Conservation (phyloP, 2,329 filamentous ascomycete genomes). For the Aspergillus transmontanensis region DNA sequence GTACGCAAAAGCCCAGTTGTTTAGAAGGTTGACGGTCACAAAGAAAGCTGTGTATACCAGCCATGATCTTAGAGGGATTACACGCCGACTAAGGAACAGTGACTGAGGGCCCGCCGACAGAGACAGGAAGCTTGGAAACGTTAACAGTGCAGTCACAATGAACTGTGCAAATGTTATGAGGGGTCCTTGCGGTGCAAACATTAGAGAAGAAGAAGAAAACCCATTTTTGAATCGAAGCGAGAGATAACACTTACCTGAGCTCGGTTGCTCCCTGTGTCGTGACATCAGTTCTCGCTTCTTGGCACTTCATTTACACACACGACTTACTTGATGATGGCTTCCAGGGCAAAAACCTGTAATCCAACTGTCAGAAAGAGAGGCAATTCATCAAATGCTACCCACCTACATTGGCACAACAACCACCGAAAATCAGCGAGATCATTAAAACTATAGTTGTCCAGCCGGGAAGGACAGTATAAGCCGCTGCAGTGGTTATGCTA, state of each 20-base stretch:
- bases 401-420: constrained; percentile 88
- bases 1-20: constrained; percentile 97
- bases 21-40: constrained; percentile 90
- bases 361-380: constrained; percentile 25
- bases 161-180: constrained; percentile 90
- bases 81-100: constrained; percentile 74
- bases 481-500: constrained; percentile 31
- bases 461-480: constrained; percentile 52
- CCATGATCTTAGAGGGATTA: constrained; percentile 84
- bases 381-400: constrained; percentile 1
- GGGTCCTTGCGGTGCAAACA: constrained; percentile 59
- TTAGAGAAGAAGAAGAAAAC: background rate
- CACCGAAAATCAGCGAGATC: constrained; percentile 87
- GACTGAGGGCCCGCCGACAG: constrained; percentile 59
- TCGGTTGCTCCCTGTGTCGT: constrained; percentile 71
- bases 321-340: constrained; percentile 88
- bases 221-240: background rate
- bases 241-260: constrained; percentile 64
- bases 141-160: constrained; percentile 76
- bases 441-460: constrained; percentile 69
- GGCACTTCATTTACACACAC: background rate
- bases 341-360: constrained; percentile 83
- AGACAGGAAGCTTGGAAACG: constrained; percentile 76
- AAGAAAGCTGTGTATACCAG: constrained; percentile 86
- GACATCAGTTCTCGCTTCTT: constrained; percentile 15